phyloP scores from a whole-genome alignment of 257 asterid genomes.

The Petunia axillaris region DNA sequence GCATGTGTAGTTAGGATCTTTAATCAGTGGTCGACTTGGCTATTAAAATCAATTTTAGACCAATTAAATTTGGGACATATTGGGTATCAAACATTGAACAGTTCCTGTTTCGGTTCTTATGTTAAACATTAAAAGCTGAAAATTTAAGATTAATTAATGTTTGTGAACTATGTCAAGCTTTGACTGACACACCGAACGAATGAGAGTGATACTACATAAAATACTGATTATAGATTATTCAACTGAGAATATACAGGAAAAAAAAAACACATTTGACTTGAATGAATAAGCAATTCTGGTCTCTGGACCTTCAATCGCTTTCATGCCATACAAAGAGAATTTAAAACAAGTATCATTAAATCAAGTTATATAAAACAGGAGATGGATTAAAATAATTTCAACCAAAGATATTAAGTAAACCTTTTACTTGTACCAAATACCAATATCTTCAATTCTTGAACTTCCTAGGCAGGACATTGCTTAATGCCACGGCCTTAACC shows the following conservation, averaged over 20 bases:
- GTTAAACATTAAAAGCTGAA: not conserved
- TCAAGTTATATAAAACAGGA: not conserved
- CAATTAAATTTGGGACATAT: not conserved
- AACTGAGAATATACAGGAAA: not conserved
- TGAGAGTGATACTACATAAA: not conserved
- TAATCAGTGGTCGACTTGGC: not conserved
- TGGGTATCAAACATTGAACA: not conserved
- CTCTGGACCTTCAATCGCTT: not conserved
- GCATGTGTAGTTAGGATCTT: not conserved
- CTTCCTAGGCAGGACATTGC: no score
- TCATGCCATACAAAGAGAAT: not conserved
- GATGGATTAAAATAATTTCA: slow-evolving; percentile 5
- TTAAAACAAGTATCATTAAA: not conserved
- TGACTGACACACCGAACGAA: not conserved
- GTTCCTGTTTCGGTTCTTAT: not conserved
- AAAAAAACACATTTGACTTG: not conserved
- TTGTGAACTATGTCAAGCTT: not conserved
- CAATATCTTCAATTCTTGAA: no score
- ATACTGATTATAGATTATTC: not conserved
- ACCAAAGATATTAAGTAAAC: not conserved
- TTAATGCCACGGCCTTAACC: no score
- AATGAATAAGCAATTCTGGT: not conserved
- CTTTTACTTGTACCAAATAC: not conserved
- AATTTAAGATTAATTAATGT: not conserved
- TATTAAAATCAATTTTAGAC: not conserved